Evolutionary conservation across 441 rosid genomes (phyloP).

Genomic region (Manihot esculenta): DNA sequence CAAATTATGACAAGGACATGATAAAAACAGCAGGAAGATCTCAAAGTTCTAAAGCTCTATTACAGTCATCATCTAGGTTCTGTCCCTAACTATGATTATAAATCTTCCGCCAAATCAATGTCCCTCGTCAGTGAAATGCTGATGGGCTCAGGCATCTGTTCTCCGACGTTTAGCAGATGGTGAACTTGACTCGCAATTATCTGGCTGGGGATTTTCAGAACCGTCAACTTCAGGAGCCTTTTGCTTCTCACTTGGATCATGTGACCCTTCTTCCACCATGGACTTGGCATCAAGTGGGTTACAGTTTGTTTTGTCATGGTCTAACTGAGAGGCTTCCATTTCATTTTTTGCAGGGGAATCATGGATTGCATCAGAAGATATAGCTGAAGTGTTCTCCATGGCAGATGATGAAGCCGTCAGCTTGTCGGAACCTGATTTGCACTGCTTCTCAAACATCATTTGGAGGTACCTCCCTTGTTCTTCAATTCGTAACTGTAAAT

Average conservation of each 20-base stretch:
- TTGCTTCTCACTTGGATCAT: constrained; percentile 27
- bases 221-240: constrained; percentile 28
- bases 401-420: constrained; percentile 52
- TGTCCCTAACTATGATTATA: constrained; percentile 21
- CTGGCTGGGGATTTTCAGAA: constrained; percentile 29
- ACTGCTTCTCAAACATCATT: constrained; percentile 94
- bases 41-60: constrained; percentile 25
- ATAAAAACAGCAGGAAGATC: constrained; percentile 18
- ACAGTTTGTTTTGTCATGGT: constrained; percentile 20
- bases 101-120: constrained; percentile 17
- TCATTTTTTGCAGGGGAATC: constrained; percentile 35
- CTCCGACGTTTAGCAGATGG: constrained; percentile 49
- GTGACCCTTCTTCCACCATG: constrained; percentile 29
- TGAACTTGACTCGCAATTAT: constrained; percentile 25
- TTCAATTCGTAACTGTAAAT: constrained; percentile 85
- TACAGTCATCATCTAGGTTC: constrained; percentile 24
- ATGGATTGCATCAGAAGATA: constrained; percentile 29
- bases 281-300: constrained; percentile 19
- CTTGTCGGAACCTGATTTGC: constrained; percentile 56
- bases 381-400: constrained; percentile 36
- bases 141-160: constrained; percentile 35
- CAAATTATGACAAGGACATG: constrained; percentile 5
- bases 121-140: constrained; percentile 21
- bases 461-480: constrained; percentile 94
- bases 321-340: constrained; percentile 35